phyloP scores from a whole-genome alignment of 2,329 filamentous ascomycete genomes.

The Aspergillus niger region DNA sequence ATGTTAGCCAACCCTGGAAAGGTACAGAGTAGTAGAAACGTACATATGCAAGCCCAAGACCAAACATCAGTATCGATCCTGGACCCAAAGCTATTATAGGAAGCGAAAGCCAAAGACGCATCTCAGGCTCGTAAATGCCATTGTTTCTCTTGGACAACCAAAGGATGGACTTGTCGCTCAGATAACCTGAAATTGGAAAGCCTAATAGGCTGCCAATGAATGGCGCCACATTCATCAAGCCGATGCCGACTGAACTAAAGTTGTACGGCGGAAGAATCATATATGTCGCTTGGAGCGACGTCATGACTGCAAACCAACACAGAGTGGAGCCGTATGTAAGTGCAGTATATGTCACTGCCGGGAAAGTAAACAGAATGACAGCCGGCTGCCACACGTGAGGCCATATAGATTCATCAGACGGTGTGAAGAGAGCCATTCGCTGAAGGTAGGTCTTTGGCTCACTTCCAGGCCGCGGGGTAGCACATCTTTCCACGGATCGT shows the following conservation, averaged over 20 bases:
- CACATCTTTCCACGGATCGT: neutral
- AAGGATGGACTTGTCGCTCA: conserved; percentile 43
- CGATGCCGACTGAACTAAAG: conserved; percentile 41
- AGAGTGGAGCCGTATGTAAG: conserved; percentile 44
- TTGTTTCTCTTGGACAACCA: conserved; percentile 38
- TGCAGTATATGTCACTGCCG: conserved; percentile 50
- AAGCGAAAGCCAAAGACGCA: conserved; percentile 41
- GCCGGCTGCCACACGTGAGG: conserved; percentile 1
- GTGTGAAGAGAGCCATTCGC: conserved; percentile 1
- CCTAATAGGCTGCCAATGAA: conserved; percentile 39
- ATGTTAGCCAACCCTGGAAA: neutral
- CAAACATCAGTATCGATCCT: conserved; percentile 26
- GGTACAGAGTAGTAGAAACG: too few species aligned
- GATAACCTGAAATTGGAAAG: neutral
- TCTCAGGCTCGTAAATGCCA: conserved; percentile 50
- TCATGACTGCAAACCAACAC: conserved; percentile 43
- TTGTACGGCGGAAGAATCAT: conserved; percentile 45
- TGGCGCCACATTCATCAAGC: conserved; percentile 42
- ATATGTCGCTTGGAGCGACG: conserved; percentile 38
- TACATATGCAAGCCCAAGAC: neutral
- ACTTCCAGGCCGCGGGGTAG: neutral
- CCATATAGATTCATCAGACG: conserved; percentile 6
- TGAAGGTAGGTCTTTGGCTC: neutral
- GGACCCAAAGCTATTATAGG: conserved; percentile 5
- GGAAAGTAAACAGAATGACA: conserved; percentile 43